Base-by-base conservation (phyloP, 495 filamentous ascomycete genomes). In the Staphylotrichum tortipilum region DNA sequence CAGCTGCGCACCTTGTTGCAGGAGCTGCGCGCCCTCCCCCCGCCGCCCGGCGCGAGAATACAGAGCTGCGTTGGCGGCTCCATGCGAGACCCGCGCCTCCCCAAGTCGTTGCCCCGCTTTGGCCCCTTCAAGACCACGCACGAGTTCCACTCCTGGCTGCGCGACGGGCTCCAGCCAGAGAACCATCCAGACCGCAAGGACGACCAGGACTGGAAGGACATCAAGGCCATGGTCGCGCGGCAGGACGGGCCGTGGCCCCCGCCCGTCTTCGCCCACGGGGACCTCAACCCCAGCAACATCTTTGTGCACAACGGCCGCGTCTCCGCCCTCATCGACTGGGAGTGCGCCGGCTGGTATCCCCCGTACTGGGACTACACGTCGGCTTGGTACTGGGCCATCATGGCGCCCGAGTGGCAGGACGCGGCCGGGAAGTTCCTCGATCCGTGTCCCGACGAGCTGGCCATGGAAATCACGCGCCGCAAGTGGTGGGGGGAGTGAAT, bases 91-190 rank as follows among this genome's bases (percentile, higher is more conserved):
- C 43, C 35, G 1, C 44, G 44, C 31, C 30, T 54, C 2, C 22
- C 38, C 17, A 19, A 23, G 7, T 43, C 38, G 12, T 28, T 11
- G 19, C 45, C 37, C 17, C 18, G 51, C 3, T 43, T 49, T 39
- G 51, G 51, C 1, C 51, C 51, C 6, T 54, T 54, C 33, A 36
- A 38, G 21, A 49, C 51, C 10, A 44, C 33, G 9, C 44, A 54
- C 2, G 51, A 54, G 3, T 49, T 53, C 23, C 43, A 53, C 22
- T 12, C 35, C 2, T 53, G 50, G 50, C 43, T 53, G 3, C 43
- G 50, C 7, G 15, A 42, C 2, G 34, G 11, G 0, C 22, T 47
- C 22, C 36, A 18, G 37, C 47, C 30, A 1, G 47, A 50, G 14
- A 36, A 50, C 0, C 29, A 43, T 33, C 30, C 38, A 2, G n/a